Base-by-base conservation (phyloP, 345 rosid genomes). In the Pistacia integerrima region DNA sequence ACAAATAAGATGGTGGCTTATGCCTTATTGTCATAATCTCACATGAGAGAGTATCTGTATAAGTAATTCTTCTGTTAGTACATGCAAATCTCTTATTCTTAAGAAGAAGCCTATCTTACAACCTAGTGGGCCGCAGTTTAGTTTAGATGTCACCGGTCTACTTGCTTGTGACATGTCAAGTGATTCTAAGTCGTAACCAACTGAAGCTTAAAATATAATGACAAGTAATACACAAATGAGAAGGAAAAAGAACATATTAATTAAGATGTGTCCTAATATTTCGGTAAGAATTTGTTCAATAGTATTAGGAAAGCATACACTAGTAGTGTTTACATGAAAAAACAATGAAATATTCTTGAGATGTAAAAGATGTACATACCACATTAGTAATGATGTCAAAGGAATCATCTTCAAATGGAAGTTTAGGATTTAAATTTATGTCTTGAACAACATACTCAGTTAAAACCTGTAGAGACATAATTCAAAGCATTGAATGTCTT, bases 381-480 rank as follows among this genome's bases (percentile, higher is more conserved):
- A 86, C 97, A 77, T 91, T 93, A 68, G 97, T 95, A 76, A 90
- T 92, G 70, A 90, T 85, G 72, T 95, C 94, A 28, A 95, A 91
- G 22, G 96, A 90, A 76, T 88, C 87, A 71, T 93, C 96, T 64
- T 87, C 98, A 77, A 95, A 93, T 71, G 94, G 96, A 72, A 95
- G 91, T 72, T 86, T 89, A 8, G 98, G 90, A 67, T 90, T 85
- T 74, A 84, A 20, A 70, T 95, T 95, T 75, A 93, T 74, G 84
- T 95, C 99, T 90, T 95, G 97, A 74, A 93, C 90, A 57, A 85
- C 70, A 74, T 90, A 89, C 80, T 88, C 92, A 0, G 94, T 91
- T 67, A 94, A 83, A 73, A 91, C 90, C 97, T 90, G 86, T 74
- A 72, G 52, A 70, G 56, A 74, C 62, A 70, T 33, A 73, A 55